Conservation (phyloP, 768 basidiomycete genomes). For the Boletus rubropictus region DNA sequence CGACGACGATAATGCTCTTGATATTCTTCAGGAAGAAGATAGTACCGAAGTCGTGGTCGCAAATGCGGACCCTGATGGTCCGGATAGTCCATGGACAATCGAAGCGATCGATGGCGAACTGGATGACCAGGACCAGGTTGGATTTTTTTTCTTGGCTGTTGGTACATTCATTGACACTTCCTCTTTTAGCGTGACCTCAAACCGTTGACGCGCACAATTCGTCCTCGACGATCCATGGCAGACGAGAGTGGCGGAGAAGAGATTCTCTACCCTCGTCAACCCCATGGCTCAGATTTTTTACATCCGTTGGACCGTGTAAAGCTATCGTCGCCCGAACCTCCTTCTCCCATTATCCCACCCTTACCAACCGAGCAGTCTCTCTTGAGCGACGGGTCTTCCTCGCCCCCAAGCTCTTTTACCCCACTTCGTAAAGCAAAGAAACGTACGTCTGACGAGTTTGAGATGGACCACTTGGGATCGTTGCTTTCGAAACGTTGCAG, state of each 20-base stretch:
- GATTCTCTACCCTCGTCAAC: conserved; percentile 78
- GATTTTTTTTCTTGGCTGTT: conserved; percentile 10
- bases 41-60: conserved; percentile 25
- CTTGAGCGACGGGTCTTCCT: conserved; percentile 28
- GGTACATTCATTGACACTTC: not conserved
- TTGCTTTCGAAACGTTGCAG: conserved; percentile 48
- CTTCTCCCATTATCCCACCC: conserved; percentile 27
- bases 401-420: conserved; percentile 63
- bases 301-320: conserved; percentile 32
- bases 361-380: conserved; percentile 30
- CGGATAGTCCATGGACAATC: conserved; percentile 86
- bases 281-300: conserved; percentile 25
- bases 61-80: conserved; percentile 44
- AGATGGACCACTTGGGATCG: conserved; percentile 63
- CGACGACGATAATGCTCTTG: conserved; percentile 36
- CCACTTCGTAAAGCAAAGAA: conserved; percentile 57
- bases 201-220: conserved; percentile 44
- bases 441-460: conserved; percentile 78
- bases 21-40: conserved; percentile 29
- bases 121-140: conserved; percentile 66
- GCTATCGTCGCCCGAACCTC: conserved; percentile 24
- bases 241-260: conserved; percentile 89
- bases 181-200: conserved; percentile 39
- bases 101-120: conserved; percentile 78
- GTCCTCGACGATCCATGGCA: conserved; percentile 58